These are phyloP conservation scores for Eucalyptus coolabah DNA, from an alignment of 345 rosid genomes.

Conservation along the genomic window DNA sequence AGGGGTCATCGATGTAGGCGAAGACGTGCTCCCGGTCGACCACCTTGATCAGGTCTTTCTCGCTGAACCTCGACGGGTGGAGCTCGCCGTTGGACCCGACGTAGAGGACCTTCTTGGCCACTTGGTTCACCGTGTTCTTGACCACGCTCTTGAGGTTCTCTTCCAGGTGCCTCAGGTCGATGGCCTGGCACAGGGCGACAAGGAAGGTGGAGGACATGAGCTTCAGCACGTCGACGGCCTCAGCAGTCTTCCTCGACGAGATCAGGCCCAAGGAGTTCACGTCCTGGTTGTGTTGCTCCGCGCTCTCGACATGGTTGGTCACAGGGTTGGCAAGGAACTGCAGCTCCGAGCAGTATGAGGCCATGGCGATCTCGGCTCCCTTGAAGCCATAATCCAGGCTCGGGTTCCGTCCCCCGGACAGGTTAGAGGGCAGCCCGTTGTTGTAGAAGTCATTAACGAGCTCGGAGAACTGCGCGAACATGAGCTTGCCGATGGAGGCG, in stretches of 20 bases:
- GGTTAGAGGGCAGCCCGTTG: constrained; percentile 68
- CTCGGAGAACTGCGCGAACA: constrained; percentile 76
- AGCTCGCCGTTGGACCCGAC: constrained; percentile 48
- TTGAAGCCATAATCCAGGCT: constrained; percentile 77
- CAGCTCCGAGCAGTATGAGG: constrained; percentile 70
- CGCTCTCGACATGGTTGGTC: constrained; percentile 68
- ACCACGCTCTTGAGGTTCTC: constrained; percentile 50
- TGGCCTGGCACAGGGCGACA: constrained; percentile 59
- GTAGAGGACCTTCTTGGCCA: constrained; percentile 34
- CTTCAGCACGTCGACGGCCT: constrained; percentile 51
- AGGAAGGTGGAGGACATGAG: constrained; percentile 67
- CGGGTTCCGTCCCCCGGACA: constrained; percentile 44
- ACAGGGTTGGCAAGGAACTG: constrained; percentile 69
- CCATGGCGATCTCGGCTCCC: constrained; percentile 84
- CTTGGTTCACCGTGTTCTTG: constrained; percentile 41
- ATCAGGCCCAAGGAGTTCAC: constrained; percentile 67
- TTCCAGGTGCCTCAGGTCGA: constrained; percentile 65
- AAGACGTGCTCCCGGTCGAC: constrained; percentile 45
- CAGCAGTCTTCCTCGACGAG: constrained; percentile 52
- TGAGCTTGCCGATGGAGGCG: constrained; percentile 59
- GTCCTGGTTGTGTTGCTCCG: constrained; percentile 78
- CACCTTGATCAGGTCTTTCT: constrained; percentile 44
- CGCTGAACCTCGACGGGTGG: constrained; percentile 56
- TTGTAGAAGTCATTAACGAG: constrained; percentile 75
- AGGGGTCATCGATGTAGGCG: constrained; percentile 58